phyloP scores from a whole-genome alignment of 2,329 filamentous ascomycete species.

The Aspergillus amoenus region DNA sequence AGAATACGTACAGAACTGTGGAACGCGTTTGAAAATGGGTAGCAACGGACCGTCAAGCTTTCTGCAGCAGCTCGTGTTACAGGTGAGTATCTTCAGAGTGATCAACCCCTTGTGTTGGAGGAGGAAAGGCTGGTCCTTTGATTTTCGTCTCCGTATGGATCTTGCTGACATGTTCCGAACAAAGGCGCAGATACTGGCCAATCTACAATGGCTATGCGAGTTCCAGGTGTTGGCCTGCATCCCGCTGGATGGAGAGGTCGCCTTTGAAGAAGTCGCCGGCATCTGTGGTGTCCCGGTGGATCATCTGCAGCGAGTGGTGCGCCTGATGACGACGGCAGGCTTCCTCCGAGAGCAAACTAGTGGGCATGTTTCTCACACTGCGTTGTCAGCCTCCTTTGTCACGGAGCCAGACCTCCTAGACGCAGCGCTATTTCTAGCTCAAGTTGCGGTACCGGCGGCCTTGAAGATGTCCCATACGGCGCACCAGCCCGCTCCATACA shows the following conservation, averaged over 20 bases:
- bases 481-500: not conserved
- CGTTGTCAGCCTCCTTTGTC: slow-evolving; percentile 1
- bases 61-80: slow-evolving; percentile 2
- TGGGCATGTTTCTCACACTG: not conserved
- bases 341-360: not conserved
- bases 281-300: slow-evolving; percentile 1
- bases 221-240: slow-evolving; percentile 6
- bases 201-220: slow-evolving; percentile 6
- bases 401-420: slow-evolving; percentile 1
- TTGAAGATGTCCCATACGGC: not conserved
- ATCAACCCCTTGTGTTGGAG: not conserved
- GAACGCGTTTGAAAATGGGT: not conserved
- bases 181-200: slow-evolving; percentile 1
- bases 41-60: not conserved
- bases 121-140: not conserved
- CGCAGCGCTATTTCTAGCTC: not conserved
- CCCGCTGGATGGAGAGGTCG: not conserved
- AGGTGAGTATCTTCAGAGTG: not conserved
- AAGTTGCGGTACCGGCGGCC: not conserved
- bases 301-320: not conserved
- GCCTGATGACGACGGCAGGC: not conserved
- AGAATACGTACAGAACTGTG: too few species aligned
- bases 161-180: not conserved
- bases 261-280: slow-evolving; percentile 1
- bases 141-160: not conserved